These are phyloP conservation scores for Picochlorum sp. DNA, from an alignment of 139 green algal species.

Conservation along the genomic window DNA sequence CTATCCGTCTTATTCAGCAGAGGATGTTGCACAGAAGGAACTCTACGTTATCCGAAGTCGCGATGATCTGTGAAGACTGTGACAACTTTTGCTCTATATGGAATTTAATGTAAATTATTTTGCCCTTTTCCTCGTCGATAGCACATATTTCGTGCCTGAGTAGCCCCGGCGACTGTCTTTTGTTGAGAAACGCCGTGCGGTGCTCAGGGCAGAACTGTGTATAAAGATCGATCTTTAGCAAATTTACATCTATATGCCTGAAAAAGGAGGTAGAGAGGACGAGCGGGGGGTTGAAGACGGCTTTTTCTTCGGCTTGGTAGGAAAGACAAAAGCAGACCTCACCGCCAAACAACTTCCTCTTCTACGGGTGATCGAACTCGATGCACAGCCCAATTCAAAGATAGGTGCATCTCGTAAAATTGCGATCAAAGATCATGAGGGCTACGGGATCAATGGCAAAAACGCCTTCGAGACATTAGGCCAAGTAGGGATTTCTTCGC, in stretches of 20 bases:
- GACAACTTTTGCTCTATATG: conserved; percentile 9
- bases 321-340: not conserved
- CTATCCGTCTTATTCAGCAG: conserved; percentile 44
- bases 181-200: too few species aligned
- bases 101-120: not conserved
- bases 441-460: not conserved
- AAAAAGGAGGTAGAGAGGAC: too few species aligned
- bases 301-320: not conserved
- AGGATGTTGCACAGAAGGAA: conserved; percentile 54
- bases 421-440: not conserved
- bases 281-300: too few species aligned
- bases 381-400: not conserved
- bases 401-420: not conserved
- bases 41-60: conserved; percentile 36
- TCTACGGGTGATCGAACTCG: not conserved
- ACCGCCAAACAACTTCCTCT: not conserved
- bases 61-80: conserved; percentile 1
- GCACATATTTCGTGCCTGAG: too few species aligned
- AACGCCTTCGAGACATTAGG: not conserved
- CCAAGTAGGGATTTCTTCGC: conserved; percentile 2
- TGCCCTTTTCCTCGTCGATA: too few species aligned
- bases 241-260: too few species aligned
- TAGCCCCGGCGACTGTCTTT: too few species aligned
- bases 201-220: too few species aligned
- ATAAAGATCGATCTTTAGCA: too few species aligned